These are phyloP conservation scores for Globisporangium cystogenes DNA, from an alignment of 352 stramenopile genomes.

Conservation along the genomic window DNA sequence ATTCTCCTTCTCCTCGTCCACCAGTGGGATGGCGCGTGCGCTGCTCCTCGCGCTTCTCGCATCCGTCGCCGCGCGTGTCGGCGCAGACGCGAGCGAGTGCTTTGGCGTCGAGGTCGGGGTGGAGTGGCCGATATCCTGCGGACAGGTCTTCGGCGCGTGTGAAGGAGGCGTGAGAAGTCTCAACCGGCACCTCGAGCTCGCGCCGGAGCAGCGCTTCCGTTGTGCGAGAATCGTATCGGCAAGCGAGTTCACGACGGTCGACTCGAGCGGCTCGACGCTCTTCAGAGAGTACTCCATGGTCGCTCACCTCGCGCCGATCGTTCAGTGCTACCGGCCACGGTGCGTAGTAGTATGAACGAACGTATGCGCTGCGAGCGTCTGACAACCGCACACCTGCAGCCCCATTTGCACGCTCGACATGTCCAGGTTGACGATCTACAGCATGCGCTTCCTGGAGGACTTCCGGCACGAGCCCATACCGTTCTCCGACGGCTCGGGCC, in stretches of 20 bases:
- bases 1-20: neutral
- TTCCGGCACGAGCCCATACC: neutral
- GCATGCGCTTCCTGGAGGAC: constrained; percentile 45
- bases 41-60: no score
- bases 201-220: constrained; percentile 18
- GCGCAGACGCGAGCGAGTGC: constrained; percentile 44
- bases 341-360: no score
- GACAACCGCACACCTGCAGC: constrained; percentile 11
- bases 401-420: constrained; percentile 48
- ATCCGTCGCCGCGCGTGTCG: no score
- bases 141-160: constrained; percentile 38
- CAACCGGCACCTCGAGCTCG: constrained; percentile 38
- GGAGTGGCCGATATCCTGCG: constrained; percentile 26
- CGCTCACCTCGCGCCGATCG: constrained; percentile 42
- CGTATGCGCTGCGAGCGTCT: no score
- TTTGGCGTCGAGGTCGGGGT: constrained; percentile 42
- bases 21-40: neutral
- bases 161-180: constrained; percentile 38
- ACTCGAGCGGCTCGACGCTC: constrained; percentile 26
- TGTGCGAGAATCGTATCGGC: constrained; percentile 61
- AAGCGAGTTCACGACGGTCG: constrained; percentile 36
- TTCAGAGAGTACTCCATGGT: constrained; percentile 31
- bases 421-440: constrained; percentile 56
- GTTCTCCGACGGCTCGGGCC: neutral
- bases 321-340: constrained; percentile 16